Base-by-base conservation (phyloP, 176 grass and related monocot genomes). In the Elaeis guineensis region DNA sequence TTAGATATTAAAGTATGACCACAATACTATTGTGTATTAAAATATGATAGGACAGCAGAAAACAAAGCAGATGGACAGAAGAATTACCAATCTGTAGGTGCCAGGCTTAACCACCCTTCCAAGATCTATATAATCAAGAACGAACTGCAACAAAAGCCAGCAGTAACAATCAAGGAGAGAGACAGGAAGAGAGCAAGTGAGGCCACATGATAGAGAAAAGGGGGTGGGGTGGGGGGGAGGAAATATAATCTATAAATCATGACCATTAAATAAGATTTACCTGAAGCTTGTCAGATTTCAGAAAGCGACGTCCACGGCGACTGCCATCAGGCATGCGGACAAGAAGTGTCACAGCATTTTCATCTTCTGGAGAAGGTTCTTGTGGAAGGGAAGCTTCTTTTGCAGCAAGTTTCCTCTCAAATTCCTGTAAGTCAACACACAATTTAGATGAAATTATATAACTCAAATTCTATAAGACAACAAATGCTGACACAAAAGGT, bases 111-210 rank as follows among this genome's bases (percentile, higher is more conserved):
- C 86, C 68, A 79, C 71, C 73, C 68, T 86, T 55, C 81, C 81
- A 77, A 89, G 63, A 57, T 98, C 94, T 52, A 98, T 93, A 64
- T 89, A 98, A 83, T 98, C 76, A 72, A 89, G 89, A 78, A 98
- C 81, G 53, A 67, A 76, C 94, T 98, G 81, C 81, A 83, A 66
- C 48, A 62, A 78, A 30, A 28, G 44, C 66, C 67, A 12, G 66
- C 72, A 64, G 35, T 11, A 39, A 8, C 0, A 39, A 39, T 39
- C 35, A 2, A 39, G 35, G 35, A 12, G 7, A 11, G 35, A 30
- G 28, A 30, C 5, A 30, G 5, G 28, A 1, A 30, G 5, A 30
- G 28, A 30, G 28, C 5, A 30, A 30, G 28, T 1, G 28, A 30
- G 5, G 5, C 0, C 5, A 1, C 0, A 4, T 1, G 28, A 30